A percentile compares a stretch with the other conserved stretches of the same genome.
phyloP scores from a whole-genome alignment of 192 early-diverging fungal genomes.

The Podila verticillata region DNA sequence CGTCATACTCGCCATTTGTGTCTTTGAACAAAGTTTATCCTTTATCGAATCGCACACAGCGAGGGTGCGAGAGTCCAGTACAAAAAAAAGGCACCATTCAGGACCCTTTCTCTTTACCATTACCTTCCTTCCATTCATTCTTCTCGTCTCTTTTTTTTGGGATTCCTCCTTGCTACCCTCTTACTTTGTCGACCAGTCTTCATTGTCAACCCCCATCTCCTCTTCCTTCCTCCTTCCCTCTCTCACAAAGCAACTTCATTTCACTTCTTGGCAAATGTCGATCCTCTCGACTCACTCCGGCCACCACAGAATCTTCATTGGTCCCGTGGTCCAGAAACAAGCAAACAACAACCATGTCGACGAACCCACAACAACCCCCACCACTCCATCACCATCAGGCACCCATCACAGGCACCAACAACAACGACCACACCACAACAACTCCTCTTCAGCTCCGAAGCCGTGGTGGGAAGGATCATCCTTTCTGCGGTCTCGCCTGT shows the following conservation, averaged over 20 bases:
- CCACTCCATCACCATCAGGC: neutral
- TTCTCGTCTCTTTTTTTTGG: too few relatives aligned
- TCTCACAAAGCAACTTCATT: too few relatives aligned
- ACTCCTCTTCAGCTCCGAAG: constrained; percentile 17
- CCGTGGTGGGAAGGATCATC: constrained; percentile 47
- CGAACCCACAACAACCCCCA: neutral
- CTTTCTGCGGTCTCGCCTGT: constrained; percentile 18
- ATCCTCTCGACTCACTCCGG: constrained; percentile 45
- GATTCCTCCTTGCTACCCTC: too few relatives aligned
- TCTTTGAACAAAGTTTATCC: too few relatives aligned
- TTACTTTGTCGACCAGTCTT: too few relatives aligned
- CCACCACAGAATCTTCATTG: constrained; percentile 44
- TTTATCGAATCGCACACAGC: too few relatives aligned
- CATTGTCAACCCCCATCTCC: neutral
- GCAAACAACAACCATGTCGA: constrained; percentile 4
- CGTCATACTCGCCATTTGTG: too few relatives aligned
- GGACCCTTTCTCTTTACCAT: neutral
- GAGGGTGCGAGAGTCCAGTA: too few relatives aligned
- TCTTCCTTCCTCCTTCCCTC: too few relatives aligned
- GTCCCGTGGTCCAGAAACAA: constrained; percentile 25
- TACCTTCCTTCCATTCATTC: neutral
- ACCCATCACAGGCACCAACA: constrained; percentile 1
- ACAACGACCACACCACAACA: neutral
- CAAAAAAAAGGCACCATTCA: too few relatives aligned
- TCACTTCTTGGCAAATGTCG: constrained; percentile 4